phyloP scores from a whole-genome alignment of 129 eudicot genomes.

The Scalesia atractyloides region DNA sequence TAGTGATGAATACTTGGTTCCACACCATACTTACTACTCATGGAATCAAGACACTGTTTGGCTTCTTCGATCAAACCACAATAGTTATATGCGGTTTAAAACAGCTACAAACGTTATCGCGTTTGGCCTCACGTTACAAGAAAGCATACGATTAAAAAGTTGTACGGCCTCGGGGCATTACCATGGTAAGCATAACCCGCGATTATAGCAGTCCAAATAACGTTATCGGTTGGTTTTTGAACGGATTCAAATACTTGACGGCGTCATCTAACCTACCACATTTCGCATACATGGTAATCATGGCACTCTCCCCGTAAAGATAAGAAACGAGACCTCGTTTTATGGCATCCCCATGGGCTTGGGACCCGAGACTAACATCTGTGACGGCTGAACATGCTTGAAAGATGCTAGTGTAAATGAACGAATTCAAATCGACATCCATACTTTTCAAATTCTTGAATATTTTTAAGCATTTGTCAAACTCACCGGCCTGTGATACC shows the following conservation, averaged over 20 bases:
- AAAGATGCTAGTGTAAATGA: conserved; percentile 46
- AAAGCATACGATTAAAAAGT: conserved; percentile 47
- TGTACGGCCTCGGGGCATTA: conserved; percentile 45
- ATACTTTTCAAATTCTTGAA: conserved; percentile 39
- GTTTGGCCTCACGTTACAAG: conserved; percentile 42
- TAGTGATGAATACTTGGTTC: conserved; percentile 49
- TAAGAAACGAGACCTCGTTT: conserved; percentile 49
- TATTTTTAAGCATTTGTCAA: conserved; percentile 32
- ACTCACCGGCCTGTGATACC: conserved; percentile 43
- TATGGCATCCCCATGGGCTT: conserved; percentile 52
- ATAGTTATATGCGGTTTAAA: conserved; percentile 60
- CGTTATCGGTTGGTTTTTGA: conserved; percentile 39
- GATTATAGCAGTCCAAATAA: conserved; percentile 57
- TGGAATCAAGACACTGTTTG: conserved; percentile 36
- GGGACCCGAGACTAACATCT: conserved; percentile 45
- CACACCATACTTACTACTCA: conserved; percentile 38
- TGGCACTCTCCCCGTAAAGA: conserved; percentile 51
- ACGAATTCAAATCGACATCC: conserved; percentile 36
- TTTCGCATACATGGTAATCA: conserved; percentile 48
- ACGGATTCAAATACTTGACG: conserved; percentile 38
- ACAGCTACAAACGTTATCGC: conserved; percentile 43
- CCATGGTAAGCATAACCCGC: conserved; percentile 61
- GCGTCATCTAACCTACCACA: conserved; percentile 51
- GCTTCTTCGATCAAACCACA: conserved; percentile 54
- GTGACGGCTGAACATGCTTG: conserved; percentile 48